These are phyloP conservation scores for Cladosporium sp. DNA, from an alignment of 2,329 filamentous ascomycete species.

Conservation along the genomic window DNA sequence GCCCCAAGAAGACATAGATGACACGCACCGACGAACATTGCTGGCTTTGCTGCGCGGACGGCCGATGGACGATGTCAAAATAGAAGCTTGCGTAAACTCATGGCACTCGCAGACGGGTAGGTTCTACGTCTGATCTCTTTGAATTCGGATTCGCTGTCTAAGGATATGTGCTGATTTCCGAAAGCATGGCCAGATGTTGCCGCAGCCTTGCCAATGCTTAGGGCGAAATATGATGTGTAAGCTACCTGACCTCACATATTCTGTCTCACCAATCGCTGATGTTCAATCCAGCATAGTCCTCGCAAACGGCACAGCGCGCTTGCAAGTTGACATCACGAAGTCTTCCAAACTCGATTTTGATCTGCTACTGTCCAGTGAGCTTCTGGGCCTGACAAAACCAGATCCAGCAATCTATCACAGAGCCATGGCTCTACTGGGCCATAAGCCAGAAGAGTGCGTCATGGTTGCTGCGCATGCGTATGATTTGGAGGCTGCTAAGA, in stretches of 20 bases:
- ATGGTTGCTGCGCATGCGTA: slow-evolving; percentile 55
- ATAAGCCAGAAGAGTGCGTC: slow-evolving; percentile 45
- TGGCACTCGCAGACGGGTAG: slow-evolving; percentile 45
- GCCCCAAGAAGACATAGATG: slow-evolving; percentile 49
- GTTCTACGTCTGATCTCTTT: not conserved
- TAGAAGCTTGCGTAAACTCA: slow-evolving; percentile 17
- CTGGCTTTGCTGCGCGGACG: slow-evolving; percentile 29
- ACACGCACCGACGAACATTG: slow-evolving; percentile 44
- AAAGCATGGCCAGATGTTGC: slow-evolving; percentile 50
- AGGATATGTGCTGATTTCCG: not conserved
- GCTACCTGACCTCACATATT: not conserved
- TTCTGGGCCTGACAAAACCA: slow-evolving; percentile 50
- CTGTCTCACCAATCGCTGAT: not conserved
- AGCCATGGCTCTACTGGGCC: slow-evolving; percentile 42
- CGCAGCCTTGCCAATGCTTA: slow-evolving; percentile 39
- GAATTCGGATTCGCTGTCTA: not conserved
- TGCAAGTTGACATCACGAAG: slow-evolving; percentile 50
- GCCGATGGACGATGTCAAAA: not conserved
- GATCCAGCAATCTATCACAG: slow-evolving; percentile 44
- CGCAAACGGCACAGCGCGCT: slow-evolving; percentile 52
- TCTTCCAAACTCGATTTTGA: slow-evolving; percentile 48
- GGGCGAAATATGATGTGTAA: slow-evolving; percentile 30
- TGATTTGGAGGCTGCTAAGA: slow-evolving; percentile 48
- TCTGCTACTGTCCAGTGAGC: slow-evolving; percentile 51
- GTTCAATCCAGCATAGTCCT: slow-evolving; percentile 36